Base-by-base conservation (phyloP, 139 green algal species). In the Tetraselmis striata region DNA sequence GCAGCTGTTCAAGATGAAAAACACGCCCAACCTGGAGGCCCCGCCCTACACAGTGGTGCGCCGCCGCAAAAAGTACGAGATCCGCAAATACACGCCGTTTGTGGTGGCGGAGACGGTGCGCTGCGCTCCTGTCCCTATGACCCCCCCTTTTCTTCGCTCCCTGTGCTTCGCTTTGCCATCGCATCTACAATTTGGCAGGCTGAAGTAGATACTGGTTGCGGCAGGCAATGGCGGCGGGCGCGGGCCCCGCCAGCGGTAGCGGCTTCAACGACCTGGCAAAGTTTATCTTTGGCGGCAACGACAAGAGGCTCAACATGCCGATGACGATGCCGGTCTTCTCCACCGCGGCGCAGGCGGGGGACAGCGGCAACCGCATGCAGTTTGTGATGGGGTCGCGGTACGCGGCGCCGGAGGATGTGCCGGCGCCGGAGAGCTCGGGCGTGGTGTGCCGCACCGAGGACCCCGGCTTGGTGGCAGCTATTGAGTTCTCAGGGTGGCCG, bases 251-350 rank as follows among this genome's bases (percentile, higher is more conserved):
- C 27, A 81, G 83, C 30, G 82, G 84, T 23, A 81, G 25, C 23
- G 90, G 88, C 28, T 95, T 95, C 85, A 87, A 85, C 24, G 79
- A 88, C 25, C 88, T 97, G 26, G 94, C 94, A 2, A 80, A 86
- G 0, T 97, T 95, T 88, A 94, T 97, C 31, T 97, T 97, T 87
- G 94, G 94, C 27, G 89, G 86, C 77, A 97, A 97, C 81, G 77
- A 87, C n/a, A 78, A 78, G 29, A 45, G 29, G 2, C 29, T 87
- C 30, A 89, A 84, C 27, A 94, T 96, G 91, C 88, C 89, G 82
- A 96, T 96, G 92, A 96, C 92, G 1, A 94, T 92, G 25, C 92
- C 92, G 74, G 90, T 94, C 28, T 88, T 89, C 76, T 81, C 78
- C 31, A 84, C 78, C 74, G 74, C 74, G 23, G 22, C 26, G 74